These are phyloP conservation scores for Sporothrix phasma DNA, from an alignment of 2,329 filamentous ascomycete species.

Conservation along the genomic window DNA sequence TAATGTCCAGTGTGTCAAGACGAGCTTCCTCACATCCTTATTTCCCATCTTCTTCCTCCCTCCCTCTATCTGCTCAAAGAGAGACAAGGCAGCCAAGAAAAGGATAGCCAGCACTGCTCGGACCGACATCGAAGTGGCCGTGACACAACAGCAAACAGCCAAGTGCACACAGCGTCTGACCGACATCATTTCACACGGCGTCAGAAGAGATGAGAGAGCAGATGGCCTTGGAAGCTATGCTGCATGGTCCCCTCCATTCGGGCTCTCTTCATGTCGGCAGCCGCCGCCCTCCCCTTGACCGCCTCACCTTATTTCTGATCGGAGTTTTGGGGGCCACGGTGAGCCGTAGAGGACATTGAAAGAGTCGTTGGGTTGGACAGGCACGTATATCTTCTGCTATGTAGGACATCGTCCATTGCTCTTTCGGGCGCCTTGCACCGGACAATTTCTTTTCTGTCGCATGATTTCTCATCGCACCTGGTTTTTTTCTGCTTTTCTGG, in stretches of 20 bases:
- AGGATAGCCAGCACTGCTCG: neutral
- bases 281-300: neutral
- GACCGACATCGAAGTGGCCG: neutral
- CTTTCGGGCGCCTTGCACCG: neutral
- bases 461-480: neutral
- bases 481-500: neutral
- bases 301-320: neutral
- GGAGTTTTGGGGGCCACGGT: neutral
- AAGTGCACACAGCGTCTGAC: neutral
- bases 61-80: too few relatives aligned
- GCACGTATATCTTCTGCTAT: neutral
- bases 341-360: neutral
- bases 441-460: neutral
- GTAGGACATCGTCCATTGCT: neutral
- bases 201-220: too few relatives aligned
- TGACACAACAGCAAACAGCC: neutral
- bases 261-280: neutral
- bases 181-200: neutral
- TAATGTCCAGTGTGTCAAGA: too few relatives aligned
- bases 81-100: neutral
- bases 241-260: neutral
- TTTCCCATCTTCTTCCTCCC: neutral
- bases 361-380: neutral
- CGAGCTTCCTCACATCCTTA: too few relatives aligned
- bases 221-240: neutral